Evolutionary conservation across 2,329 filamentous ascomycete species (phyloP), one percentile per base, ranked within the genome.

Genomic region (Xylariaceae sp.): DNA sequence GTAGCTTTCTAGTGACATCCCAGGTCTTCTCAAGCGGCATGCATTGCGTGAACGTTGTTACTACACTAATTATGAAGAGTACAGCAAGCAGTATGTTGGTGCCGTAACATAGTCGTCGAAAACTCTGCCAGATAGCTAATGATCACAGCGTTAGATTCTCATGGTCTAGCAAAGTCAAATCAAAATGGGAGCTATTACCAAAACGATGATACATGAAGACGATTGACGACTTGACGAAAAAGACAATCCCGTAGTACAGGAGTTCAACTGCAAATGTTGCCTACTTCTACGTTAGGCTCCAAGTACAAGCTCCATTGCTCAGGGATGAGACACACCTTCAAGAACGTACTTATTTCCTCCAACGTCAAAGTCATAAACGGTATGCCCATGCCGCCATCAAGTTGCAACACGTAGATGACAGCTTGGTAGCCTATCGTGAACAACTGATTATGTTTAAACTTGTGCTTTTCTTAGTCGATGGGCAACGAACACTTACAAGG

Each of bases 171-270:
- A 4, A 14, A 28, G 16, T 16, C 3, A 6, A 17, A n/a, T 16
- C 3, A 11, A 39, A 11, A 1, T 2, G 18, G 13, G n/a, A 60
- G 60, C 65, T 60, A 64, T 34, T 66, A 73, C 72, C 68, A 42
- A 78, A 74, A 28, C 75, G 68, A 12, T 77, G 67, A 45, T 77
- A 78, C 51, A 75, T 75, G 53, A 69, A 69, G 1, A 77, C 62
- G 31, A 78, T 74, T 0, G 74, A 77, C 0, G 69, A 62, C 55
- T 78, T 78, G 45, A 76, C 68, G 16, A 65, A 63, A 13, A 65
- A 66, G 9, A 77, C 53, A 16, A 68, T 69, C 11, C 65, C 53
- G 28, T 74, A 75, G 55, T 77, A 78, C 18, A 72, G 66, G 39
- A 74, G 57, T 33, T 75, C 68, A 2, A 74, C 69, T 5, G 66